Conservation (phyloP, 108 stramenopile species). For the Pseudonitzschia multistriata region DNA sequence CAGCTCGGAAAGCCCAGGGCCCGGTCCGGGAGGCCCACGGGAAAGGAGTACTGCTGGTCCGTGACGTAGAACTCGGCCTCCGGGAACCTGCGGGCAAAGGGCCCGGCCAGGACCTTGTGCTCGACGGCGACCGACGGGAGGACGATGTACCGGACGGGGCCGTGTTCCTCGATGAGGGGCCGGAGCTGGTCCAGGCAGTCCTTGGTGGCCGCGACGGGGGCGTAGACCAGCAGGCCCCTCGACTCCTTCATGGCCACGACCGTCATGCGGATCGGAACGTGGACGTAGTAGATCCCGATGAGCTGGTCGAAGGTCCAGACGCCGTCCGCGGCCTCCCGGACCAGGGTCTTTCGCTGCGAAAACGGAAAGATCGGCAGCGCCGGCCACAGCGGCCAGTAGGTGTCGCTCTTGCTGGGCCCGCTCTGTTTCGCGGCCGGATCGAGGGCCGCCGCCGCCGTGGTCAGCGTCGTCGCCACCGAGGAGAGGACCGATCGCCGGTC, state of each 20-base stretch:
- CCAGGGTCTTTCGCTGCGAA: conserved; percentile 29
- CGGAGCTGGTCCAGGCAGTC: conserved; percentile 48
- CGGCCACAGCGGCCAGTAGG: conserved; percentile 31
- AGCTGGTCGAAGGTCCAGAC: conserved; percentile 66
- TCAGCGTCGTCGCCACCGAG: background rate
- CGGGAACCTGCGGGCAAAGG: conserved; percentile 51
- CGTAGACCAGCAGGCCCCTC: conserved; percentile 55
- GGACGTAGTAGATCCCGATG: conserved; percentile 62
- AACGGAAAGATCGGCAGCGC: conserved; percentile 47
- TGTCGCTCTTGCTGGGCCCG: background rate
- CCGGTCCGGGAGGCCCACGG: conserved; percentile 26
- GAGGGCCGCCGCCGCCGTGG: background rate
- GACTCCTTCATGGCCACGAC: conserved; percentile 26
- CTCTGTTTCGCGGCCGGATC: background rate
- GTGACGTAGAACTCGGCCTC: conserved; percentile 42
- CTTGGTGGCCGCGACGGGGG: conserved; percentile 58
- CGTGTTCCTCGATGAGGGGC: conserved; percentile 45
- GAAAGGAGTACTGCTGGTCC: conserved; percentile 55
- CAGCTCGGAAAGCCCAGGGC: conserved; percentile 36
- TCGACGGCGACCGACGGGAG: conserved; percentile 53
- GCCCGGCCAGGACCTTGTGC: conserved; percentile 61
- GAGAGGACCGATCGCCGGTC: background rate
- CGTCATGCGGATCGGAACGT: conserved; percentile 63
- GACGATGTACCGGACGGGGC: conserved; percentile 48
- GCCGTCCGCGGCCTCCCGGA: conserved; percentile 13